Evolutionary conservation across 2,329 filamentous ascomycete species (phyloP).

Genomic region (Acrocalymma vagum): DNA sequence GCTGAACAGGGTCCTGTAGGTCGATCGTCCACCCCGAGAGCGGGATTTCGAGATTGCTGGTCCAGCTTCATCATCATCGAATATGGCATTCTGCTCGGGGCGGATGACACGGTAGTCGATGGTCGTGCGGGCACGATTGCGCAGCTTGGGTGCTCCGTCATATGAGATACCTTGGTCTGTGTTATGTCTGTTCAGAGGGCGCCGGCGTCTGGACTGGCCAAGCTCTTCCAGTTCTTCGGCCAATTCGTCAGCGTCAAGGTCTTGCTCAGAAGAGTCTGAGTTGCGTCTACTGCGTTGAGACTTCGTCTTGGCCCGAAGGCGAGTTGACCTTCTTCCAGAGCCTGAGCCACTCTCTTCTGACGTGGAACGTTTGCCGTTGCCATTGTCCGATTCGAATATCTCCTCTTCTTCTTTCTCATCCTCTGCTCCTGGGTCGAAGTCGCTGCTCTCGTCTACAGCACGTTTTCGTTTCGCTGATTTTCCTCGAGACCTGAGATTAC

Average conservation of each 20-base stretch:
- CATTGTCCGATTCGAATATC: conserved; percentile 61
- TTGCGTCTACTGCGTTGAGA: conserved; percentile 58
- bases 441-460: conserved; percentile 65
- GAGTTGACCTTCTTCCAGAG: conserved; percentile 59
- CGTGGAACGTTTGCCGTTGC: conserved; percentile 49
- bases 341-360: conserved; percentile 47
- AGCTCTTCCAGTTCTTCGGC: conserved; percentile 68
- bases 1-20: conserved; percentile 82
- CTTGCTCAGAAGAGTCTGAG: conserved; percentile 54
- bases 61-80: conserved; percentile 75
- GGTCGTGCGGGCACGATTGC: conserved; percentile 70
- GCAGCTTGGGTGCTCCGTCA: conserved; percentile 65
- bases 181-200: conserved; percentile 37
- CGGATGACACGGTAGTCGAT: conserved; percentile 90
- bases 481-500: conserved; percentile 44
- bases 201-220: conserved; percentile 57
- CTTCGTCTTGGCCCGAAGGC: conserved; percentile 58
- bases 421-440: conserved; percentile 69
- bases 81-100: conserved; percentile 72
- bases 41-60: conserved; percentile 75
- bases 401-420: conserved; percentile 64
- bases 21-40: conserved; percentile 63
- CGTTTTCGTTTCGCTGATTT: conserved; percentile 44
- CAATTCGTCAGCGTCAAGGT: conserved; percentile 55
- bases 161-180: conserved; percentile 56